These are phyloP conservation scores for Tuber microsphaerosporum DNA, from an alignment of 495 filamentous ascomycete species.

Conservation along the genomic window DNA sequence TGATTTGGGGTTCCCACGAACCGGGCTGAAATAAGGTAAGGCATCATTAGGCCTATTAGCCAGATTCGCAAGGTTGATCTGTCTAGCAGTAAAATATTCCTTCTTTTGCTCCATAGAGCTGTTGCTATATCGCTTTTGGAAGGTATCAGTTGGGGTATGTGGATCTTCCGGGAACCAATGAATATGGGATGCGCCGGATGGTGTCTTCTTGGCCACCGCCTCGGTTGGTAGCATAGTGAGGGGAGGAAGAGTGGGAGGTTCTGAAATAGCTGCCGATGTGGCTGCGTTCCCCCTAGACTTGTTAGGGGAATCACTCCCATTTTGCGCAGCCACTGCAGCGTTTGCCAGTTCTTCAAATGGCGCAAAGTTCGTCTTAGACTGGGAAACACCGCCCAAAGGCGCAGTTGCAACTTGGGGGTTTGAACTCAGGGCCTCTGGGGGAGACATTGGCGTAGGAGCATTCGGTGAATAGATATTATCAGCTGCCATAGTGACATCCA, in stretches of 20 bases:
- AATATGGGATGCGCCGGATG: constrained; percentile 32
- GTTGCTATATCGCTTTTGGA: constrained; percentile 16
- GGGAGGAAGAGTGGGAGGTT: constrained; percentile 29
- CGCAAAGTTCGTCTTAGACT: constrained; percentile 27
- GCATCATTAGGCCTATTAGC: constrained; percentile 16
- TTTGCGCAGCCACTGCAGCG: constrained; percentile 29
- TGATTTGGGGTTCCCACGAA: constrained; percentile 19
- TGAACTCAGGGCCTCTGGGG: constrained; percentile 29
- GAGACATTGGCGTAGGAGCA: constrained; percentile 19
- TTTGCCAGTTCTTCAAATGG: constrained; percentile 33
- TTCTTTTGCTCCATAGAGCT: constrained; percentile 33
- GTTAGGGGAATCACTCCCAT: not conserved
- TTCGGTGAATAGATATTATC: constrained; percentile 1
- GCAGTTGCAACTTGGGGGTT: constrained; percentile 15
- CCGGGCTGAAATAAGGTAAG: constrained; percentile 8
- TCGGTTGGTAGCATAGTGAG: constrained; percentile 27
- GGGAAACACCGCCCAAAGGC: constrained; percentile 15
- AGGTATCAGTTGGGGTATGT: constrained; percentile 8
- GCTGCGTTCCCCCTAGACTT: constrained; percentile 7
- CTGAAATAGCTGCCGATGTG: constrained; percentile 26
- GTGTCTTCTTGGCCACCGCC: constrained; percentile 29
- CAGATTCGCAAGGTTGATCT: constrained; percentile 20
- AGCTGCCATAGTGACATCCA: not conserved
- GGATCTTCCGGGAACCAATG: constrained; percentile 25
- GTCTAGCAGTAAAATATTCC: constrained; percentile 36